Conservation (phyloP, 306 rosid genomes). For the Chamaecrista fasciculata region DNA sequence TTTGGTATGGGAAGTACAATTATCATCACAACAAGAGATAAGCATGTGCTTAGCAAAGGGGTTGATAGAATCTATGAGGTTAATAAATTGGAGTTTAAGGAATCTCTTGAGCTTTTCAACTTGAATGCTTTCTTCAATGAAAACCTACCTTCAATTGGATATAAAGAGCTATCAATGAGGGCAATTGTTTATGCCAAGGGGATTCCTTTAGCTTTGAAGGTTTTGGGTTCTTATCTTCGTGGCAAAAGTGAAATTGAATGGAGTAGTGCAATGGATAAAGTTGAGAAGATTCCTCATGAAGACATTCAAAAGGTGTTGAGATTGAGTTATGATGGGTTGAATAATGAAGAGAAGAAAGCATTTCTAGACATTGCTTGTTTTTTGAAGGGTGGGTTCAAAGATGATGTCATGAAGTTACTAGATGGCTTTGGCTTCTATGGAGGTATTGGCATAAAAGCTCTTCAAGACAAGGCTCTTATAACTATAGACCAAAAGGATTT, state of each 20-base stretch:
- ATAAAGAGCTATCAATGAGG: background rate
- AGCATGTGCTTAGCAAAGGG: background rate
- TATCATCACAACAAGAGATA: background rate
- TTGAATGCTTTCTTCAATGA: constrained; percentile 21
- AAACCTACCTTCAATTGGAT: background rate
- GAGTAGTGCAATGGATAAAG: background rate
- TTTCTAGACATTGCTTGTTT: constrained; percentile 20
- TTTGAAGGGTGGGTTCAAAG: background rate
- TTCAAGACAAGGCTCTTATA: constrained; percentile 12
- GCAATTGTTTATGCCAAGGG: background rate
- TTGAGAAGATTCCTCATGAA: background rate
- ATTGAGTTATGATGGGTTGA: constrained; percentile 21
- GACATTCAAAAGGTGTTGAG: background rate
- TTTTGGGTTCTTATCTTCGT: constrained; percentile 17
- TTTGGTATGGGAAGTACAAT: background rate
- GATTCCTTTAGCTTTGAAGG: constrained; percentile 19
- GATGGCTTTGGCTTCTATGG: background rate
- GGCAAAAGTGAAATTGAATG: background rate
- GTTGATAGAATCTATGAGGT: background rate
- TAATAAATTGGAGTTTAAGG: background rate
- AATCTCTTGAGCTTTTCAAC: constrained; percentile 19
- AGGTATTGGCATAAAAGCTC: background rate
- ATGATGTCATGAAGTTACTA: background rate
- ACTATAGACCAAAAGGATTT: background rate
- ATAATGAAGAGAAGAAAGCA: background rate